Base-by-base conservation (phyloP, 495 filamentous ascomycete genomes). In the Usnea hakonensis region DNA sequence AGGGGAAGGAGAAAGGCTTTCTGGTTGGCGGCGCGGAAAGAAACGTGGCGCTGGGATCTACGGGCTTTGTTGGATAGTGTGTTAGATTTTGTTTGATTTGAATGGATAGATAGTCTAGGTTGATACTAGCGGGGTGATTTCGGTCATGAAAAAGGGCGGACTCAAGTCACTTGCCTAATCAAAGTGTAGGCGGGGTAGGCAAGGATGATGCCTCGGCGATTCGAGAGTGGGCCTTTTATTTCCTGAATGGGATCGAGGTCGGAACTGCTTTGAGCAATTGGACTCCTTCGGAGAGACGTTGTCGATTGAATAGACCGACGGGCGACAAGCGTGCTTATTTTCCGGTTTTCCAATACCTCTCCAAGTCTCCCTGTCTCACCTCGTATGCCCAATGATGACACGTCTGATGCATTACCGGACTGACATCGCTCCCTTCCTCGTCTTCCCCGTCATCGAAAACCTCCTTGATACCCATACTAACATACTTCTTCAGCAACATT, bases 381-480 rank as follows among this genome's bases (percentile, higher is more conserved):
- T 50, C 55, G 21, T 62, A 58, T 38, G 73, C 78, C 78, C 78
- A 79, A 62, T 81, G 77, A 65, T 77, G 75, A 44, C 76, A 79
- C 8, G 78, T 80, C 69, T 80, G 77, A 67, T 79, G 77, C 60
- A 80, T 71, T 6, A 78, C 78, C 26, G 76, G 78, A 71, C 78
- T 81, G 43, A 80, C 78, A 21, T 77, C 77, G n/a, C 53, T 61
- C 52, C 63, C 66, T 17, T 75, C 76, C 43, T 71, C 75, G 5
- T 71, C 73, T 11, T 71, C 73, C 2, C 75, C 78, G 59, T 79
- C 74, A 64, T 80, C 78, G 33, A 71, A 74, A 1, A 79, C 78
- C 37, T 74, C 75, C 33, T 71, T 69, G 52, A 79, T 71, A 0
- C 77, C 75, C 68, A 73, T 66, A 43, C 62, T 35, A 35, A 72